Evolutionary conservation across 129 eudicot genomes (phyloP), one percentile per base, ranked within the genome.

Genomic region (Deinandra increscens): DNA sequence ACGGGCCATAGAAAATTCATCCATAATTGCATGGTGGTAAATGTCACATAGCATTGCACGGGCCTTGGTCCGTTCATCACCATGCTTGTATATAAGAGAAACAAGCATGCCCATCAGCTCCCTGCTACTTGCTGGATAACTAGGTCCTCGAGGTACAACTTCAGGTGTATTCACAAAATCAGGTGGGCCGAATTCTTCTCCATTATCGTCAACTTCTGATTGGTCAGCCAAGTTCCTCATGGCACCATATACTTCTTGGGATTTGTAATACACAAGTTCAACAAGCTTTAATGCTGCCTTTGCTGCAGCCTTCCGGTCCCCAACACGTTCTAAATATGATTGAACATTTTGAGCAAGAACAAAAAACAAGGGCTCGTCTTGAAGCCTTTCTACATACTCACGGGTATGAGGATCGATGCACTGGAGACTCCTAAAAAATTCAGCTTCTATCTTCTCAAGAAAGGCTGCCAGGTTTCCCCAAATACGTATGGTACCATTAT

Each of bases 11-110:
- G 87, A 73, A 61, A 91, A 91, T 23, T 91, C 96, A 74, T 91
- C 97, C 80, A 79, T 55, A 37, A 88, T 74, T 23, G 96, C 93
- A 80, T 86, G 96, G 64, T 88, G 93, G 59, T 88, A 91, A 41
- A 91, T 91, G 73, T 91, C 97, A 72, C 96, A 91, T 56, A 91
- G 90, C 97, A 91, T 91, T 36, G 97, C 97, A 62, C 96, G 97
- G 29, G 97, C 94, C 84, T 88, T 91, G 4, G 97, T 88, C 10
- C 96, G 79, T 71, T 91, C 96, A 86, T 91, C 97, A 12, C 97
- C 97, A 69, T 69, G 79, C 75, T 86, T 82, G 81, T 91, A 91
- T 50, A 88, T 86, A 64, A 80, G 82, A 5, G 94, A 89, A 45
- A 89, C 96, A 6, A 91, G 76, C 42, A 76, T 80, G 70, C 88